Evolutionary conservation across 2,329 filamentous ascomycete genomes (phyloP).

Genomic region (Chaetomiaceae sp.): DNA sequence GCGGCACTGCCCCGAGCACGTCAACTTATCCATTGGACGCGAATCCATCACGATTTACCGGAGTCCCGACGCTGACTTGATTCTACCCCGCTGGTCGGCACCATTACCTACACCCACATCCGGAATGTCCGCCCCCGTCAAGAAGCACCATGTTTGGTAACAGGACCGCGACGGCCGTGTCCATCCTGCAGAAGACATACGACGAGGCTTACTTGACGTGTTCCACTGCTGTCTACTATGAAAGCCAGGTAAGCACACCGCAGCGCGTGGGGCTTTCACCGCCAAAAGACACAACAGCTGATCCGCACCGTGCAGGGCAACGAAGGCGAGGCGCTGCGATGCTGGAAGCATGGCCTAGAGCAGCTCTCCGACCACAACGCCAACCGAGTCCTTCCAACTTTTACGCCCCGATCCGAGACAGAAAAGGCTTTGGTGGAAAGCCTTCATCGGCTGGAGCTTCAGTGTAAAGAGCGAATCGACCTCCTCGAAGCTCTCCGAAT

Average conservation of each 20-base stretch:
- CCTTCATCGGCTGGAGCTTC: conserved; percentile 74
- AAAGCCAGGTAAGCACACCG: conserved; percentile 66
- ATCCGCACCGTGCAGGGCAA: conserved; percentile 60
- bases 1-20: neutral
- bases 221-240: conserved; percentile 94
- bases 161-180: conserved; percentile 43
- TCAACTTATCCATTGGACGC: neutral
- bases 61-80: neutral
- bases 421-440: conserved; percentile 80
- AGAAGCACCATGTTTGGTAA: conserved; percentile 47
- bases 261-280: neutral
- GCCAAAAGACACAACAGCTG: conserved; percentile 3
- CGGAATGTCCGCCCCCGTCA: conserved; percentile 19
- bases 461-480: conserved; percentile 91
- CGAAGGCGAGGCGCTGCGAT: conserved; percentile 82
- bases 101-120: neutral
- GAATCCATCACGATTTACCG: neutral
- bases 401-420: conserved; percentile 70
- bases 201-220: conserved; percentile 94
- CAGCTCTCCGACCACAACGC: conserved; percentile 84
- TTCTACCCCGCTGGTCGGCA: conserved; percentile 1
- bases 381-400: conserved; percentile 64
- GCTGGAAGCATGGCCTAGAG: conserved; percentile 84
- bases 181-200: conserved; percentile 91
- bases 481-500: conserved; percentile 75